Conservation (phyloP, 257 asterid species). For the Schizonepeta tenuifolia region DNA sequence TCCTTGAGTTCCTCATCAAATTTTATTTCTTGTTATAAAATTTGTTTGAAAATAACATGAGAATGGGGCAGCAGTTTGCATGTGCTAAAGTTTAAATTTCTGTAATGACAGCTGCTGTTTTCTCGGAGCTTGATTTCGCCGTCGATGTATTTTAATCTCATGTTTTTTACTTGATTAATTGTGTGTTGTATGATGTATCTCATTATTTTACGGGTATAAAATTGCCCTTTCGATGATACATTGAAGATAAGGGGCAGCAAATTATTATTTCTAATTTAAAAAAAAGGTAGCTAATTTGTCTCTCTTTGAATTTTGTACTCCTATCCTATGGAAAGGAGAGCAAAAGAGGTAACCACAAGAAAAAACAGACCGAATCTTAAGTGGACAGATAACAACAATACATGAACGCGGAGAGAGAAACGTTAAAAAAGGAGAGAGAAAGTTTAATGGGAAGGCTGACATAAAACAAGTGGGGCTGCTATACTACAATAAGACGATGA, state of each 20-base stretch:
- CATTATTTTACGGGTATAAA: background rate
- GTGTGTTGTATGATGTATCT: background rate
- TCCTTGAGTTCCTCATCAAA: background rate
- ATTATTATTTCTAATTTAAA: background rate
- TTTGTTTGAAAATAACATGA: background rate
- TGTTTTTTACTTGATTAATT: background rate
- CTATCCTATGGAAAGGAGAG: background rate
- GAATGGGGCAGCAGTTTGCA: background rate
- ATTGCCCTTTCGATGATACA: background rate
- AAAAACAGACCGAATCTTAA: constrained; percentile 23
- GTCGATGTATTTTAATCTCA: background rate
- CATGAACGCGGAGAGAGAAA: background rate
- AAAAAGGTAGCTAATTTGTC: background rate
- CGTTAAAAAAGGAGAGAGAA: background rate
- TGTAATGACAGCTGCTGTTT: too few relatives aligned
- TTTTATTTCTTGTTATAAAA: background rate
- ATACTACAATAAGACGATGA: background rate
- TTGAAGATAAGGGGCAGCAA: background rate
- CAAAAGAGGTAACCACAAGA: constrained; percentile 7
- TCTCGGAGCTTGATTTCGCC: too few relatives aligned
- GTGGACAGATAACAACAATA: constrained; percentile 32
- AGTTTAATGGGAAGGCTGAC: constrained; percentile 48
- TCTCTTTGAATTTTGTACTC: background rate
- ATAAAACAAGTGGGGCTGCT: constrained; percentile 29
- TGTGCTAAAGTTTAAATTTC: background rate